Evolutionary conservation across 148 eudicot species (phyloP).

Genomic region (Dianthus caryophyllus): DNA sequence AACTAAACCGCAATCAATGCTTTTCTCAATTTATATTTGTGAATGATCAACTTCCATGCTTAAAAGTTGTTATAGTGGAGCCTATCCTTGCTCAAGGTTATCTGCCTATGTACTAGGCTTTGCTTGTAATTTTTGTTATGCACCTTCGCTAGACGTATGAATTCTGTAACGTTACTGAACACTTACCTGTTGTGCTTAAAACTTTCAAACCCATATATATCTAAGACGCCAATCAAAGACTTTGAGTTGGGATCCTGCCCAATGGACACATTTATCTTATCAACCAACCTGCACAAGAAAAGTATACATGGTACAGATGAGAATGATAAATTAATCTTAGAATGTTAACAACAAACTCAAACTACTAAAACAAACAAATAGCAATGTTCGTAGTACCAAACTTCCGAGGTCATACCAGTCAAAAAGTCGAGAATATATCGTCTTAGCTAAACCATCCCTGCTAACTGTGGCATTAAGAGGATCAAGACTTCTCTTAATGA

Average conservation of each 20-base stretch:
- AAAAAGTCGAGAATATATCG: conserved; percentile 81
- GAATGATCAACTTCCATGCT: no score
- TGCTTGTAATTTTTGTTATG: neutral
- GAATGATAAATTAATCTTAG: neutral
- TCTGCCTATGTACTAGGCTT: no score
- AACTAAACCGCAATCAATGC: no score
- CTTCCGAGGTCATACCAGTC: conserved; percentile 59
- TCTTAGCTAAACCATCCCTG: conserved; percentile 98
- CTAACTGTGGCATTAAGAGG: conserved; percentile 88
- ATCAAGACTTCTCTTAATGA: conserved; percentile 89
- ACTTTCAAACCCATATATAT: conserved; percentile 98
- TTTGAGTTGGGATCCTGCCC: conserved; percentile 91
- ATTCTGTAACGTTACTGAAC: neutral
- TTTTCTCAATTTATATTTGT: no score
- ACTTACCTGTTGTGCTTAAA: conserved; percentile 88
- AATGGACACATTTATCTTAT: conserved; percentile 85
- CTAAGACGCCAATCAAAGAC: conserved; percentile 89
- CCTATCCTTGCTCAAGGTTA: no score
- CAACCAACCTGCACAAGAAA: conserved; percentile 75
- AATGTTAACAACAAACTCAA: neutral
- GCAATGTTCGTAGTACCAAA: conserved; percentile 16
- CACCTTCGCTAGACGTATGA: neutral
- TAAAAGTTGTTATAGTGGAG: no score
- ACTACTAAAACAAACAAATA: neutral
- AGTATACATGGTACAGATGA: no score